Evolutionary conservation across 768 basidiomycete genomes (phyloP), one percentile per base, ranked within the genome.

Genomic region (Boletus rex-veris): DNA sequence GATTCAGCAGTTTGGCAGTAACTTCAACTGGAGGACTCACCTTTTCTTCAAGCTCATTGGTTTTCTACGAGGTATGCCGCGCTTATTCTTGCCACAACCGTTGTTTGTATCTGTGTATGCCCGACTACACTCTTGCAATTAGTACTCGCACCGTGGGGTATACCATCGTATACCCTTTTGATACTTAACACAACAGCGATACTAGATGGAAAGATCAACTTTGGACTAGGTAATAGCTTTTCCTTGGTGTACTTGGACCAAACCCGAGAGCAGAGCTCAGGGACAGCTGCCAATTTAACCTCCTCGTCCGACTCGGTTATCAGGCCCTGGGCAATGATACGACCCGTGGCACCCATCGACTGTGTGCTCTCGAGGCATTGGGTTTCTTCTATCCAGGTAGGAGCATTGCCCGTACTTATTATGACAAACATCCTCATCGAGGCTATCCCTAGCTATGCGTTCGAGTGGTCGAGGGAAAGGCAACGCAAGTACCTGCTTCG

Each of bases 41-140:
- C 80, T 81, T 72, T 83, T 83, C 72, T 79, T 82, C 60, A 80
- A 69, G 57, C 79, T 83, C 81, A 82, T 82, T 33, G 53, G 31
- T 26, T 37, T 49, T 39, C 53, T 36, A 49, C 5, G 21, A 33
- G 21, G 53, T 45, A 8, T 8, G 7, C 7, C 28, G 28, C 39
- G 54, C 52, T 52, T 62, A 40, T 24, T 24, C 43, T 35, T 2
- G 41, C 26, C 35, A n/a, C 12, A 7, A 11, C 28, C 16, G 16
- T 62, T 63, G 61, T 50, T 58, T 62, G 56, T 57, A 52, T 3
- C 9, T 39, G 35, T 36, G 15, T 36, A 36, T 14, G 7, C 28
- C 28, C 28, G 8, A 28, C 28, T 26, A 24, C 24, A 5, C 24
- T 6, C 1, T n/a, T n/a, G n/a, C n/a, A n/a, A n/a, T n/a, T n/a